Conservation (phyloP, 1,284 basidiomycete species). For the Papiliotrema flavescens region DNA sequence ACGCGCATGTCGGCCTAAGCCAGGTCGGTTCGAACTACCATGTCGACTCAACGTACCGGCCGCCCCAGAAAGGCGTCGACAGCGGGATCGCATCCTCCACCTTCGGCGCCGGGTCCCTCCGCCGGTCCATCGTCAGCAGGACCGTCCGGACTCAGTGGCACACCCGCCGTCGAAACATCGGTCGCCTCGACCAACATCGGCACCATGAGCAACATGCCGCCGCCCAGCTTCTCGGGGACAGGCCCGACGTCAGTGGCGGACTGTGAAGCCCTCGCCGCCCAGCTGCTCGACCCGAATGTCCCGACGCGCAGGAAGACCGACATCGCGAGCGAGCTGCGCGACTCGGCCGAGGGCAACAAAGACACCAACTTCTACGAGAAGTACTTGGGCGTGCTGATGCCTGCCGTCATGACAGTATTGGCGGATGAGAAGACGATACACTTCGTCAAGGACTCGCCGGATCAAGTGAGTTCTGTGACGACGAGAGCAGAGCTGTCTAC, state of each 20-base stretch:
- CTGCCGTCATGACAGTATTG: constrained; percentile 73
- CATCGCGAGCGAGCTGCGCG: constrained; percentile 72
- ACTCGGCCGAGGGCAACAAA: constrained; percentile 77
- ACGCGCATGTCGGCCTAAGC: neutral
- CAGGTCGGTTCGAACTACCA: neutral
- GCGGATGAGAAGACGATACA: constrained; percentile 67
- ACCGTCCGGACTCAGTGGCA: constrained; percentile 1
- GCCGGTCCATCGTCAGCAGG: neutral
- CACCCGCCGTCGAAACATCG: constrained; percentile 25
- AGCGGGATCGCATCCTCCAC: constrained; percentile 8
- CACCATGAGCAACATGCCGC: constrained; percentile 25
- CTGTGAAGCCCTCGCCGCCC: constrained; percentile 42
- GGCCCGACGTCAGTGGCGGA: constrained; percentile 40
- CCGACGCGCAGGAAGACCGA: constrained; percentile 7
- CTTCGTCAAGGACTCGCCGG: constrained; percentile 70
- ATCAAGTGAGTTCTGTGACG: constrained; percentile 54
- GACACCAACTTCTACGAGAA: constrained; percentile 72
- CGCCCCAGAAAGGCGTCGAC: constrained; percentile 42
- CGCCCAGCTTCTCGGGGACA: constrained; percentile 22
- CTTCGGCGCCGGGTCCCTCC: neutral
- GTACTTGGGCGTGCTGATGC: constrained; percentile 59
- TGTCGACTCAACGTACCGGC: constrained; percentile 4
- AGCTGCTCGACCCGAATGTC: constrained; percentile 29
- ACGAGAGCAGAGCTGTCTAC: neutral
- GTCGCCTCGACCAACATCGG: constrained; percentile 26